These are phyloP conservation scores for Geranium incanum DNA, from an alignment of 441 rosid genomes.

Conservation along the genomic window DNA sequence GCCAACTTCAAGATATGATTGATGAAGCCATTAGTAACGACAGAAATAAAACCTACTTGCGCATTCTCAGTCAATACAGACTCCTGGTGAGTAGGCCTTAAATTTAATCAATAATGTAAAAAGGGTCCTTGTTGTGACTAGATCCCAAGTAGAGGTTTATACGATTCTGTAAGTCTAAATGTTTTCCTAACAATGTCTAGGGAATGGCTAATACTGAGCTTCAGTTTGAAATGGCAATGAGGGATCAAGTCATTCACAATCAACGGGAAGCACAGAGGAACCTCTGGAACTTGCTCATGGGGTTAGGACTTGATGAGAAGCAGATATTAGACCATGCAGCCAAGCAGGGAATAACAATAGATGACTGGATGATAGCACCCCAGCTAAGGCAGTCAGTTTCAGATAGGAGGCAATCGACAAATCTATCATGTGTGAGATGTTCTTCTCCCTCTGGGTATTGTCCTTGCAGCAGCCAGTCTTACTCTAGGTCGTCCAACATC, in stretches of 20 bases:
- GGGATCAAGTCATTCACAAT: constrained; percentile 85
- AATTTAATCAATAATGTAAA: not conserved
- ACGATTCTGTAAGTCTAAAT: constrained; percentile 16
- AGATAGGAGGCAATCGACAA: constrained; percentile 39
- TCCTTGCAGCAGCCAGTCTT: constrained; percentile 37
- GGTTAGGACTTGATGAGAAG: constrained; percentile 72
- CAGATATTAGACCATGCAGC: constrained; percentile 60
- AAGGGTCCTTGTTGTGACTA: not conserved
- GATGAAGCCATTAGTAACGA: constrained; percentile 72
- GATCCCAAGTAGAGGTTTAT: not conserved
- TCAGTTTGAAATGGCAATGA: constrained; percentile 91
- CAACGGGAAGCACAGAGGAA: constrained; percentile 76
- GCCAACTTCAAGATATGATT: constrained; percentile 71
- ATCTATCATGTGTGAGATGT: constrained; percentile 27
- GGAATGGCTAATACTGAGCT: constrained; percentile 90
- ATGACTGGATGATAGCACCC: constrained; percentile 53
- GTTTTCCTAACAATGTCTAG: constrained; percentile 29
- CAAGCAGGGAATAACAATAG: constrained; percentile 70
- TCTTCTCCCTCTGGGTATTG: constrained; percentile 25
- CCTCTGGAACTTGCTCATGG: constrained; percentile 72
- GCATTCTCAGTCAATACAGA: constrained; percentile 80
- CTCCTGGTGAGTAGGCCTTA: constrained; percentile 59
- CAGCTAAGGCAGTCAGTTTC: constrained; percentile 34
- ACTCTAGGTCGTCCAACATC: constrained; percentile 48
- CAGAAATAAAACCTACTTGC: constrained; percentile 77